These are phyloP conservation scores for Cryptococcus sp. DNA, from an alignment of 1,284 basidiomycete species.

Conservation along the genomic window DNA sequence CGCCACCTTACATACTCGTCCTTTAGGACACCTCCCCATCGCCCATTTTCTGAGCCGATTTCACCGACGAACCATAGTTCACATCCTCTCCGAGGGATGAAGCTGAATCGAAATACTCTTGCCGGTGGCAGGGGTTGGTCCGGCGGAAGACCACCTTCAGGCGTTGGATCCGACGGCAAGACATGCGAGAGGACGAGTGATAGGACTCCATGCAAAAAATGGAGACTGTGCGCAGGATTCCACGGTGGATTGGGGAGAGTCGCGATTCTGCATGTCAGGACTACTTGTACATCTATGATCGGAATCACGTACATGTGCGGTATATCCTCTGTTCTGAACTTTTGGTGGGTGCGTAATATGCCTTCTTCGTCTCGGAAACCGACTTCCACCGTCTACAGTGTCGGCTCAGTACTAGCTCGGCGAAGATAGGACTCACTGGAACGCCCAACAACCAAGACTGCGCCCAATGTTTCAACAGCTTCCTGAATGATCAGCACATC, in stretches of 20 bases:
- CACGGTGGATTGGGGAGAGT: conserved; percentile 26
- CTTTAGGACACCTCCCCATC: conserved; percentile 42
- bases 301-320: conserved; percentile 54
- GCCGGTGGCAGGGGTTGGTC: conserved; percentile 29
- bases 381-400: conserved; percentile 70
- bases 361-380: conserved; percentile 84
- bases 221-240: conserved; percentile 30
- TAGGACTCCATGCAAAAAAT: conserved; percentile 37
- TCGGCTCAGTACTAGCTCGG: neutral
- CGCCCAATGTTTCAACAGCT: conserved; percentile 91
- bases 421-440: conserved; percentile 57
- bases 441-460: conserved; percentile 92
- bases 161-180: conserved; percentile 35
- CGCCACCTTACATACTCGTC: conserved; percentile 40
- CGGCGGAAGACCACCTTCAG: conserved; percentile 1
- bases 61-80: conserved; percentile 31
- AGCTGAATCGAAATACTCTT: conserved; percentile 36
- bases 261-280: conserved; percentile 15
- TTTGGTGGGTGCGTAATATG: conserved; percentile 58
- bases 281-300: neutral
- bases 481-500: conserved; percentile 51
- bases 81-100: conserved; percentile 36
- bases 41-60: conserved; percentile 13
- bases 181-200: conserved; percentile 27
- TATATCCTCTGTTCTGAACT: conserved; percentile 67